Percentiles rank a stretch among this genome's conserved stretches.
Evolutionary conservation across 176 grass and related monocot genomes (phyloP).

Genomic region (Oryza australiensis): DNA sequence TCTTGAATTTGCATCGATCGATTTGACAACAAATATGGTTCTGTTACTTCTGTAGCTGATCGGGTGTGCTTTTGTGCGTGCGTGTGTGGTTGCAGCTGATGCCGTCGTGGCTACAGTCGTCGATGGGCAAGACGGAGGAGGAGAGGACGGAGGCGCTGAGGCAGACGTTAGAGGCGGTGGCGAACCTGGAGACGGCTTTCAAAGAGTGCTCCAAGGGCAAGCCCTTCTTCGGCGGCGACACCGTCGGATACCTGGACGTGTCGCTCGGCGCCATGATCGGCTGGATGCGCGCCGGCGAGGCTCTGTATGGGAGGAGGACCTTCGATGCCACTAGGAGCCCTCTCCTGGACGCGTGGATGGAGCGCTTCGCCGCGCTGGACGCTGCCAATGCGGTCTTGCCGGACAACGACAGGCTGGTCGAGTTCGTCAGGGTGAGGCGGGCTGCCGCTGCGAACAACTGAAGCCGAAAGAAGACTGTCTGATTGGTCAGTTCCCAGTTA

Average conservation of each 20-base stretch:
- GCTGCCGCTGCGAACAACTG: background rate
- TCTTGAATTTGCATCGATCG: too few species aligned
- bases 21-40: too few species aligned
- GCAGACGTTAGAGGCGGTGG: too few species aligned
- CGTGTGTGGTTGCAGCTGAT: too few species aligned
- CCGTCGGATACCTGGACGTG: conserved; percentile 49
- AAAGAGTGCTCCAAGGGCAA: conserved; percentile 32
- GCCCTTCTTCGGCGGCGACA: conserved; percentile 60
- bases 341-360: conserved; percentile 48
- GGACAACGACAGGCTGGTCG: conserved; percentile 28
- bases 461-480: too few species aligned
- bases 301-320: background rate
- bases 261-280: conserved; percentile 22
- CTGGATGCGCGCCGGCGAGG: background rate
- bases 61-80: too few species aligned
- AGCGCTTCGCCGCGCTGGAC: conserved; percentile 36
- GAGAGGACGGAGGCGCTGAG: too few species aligned
- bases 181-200: too few species aligned
- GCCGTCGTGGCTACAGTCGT: too few species aligned
- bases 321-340: conserved; percentile 30
- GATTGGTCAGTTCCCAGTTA: too few species aligned
- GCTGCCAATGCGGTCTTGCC: conserved; percentile 6
- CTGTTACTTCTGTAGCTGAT: too few species aligned
- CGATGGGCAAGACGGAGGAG: too few species aligned
- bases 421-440: conserved; percentile 4